Evolutionary conservation across 306 rosid genomes (phyloP), one percentile per base, ranked within the genome.

Genomic region (Gillenia trifoliata): DNA sequence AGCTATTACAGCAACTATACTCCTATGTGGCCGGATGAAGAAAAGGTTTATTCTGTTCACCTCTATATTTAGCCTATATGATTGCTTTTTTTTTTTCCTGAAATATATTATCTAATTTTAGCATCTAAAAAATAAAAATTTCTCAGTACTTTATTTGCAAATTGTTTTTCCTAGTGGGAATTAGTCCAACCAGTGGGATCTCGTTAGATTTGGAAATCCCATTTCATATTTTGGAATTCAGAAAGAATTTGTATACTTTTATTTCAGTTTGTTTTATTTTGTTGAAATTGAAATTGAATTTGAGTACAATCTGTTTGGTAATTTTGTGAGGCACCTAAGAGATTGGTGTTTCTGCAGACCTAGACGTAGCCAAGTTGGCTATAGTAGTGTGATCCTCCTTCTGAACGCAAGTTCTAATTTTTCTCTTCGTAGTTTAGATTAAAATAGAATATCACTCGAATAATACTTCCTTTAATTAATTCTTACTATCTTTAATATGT

Each of bases 11-110:
- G 81, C 82, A 86, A 76, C 66, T 72, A 59, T 52, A 67, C 71
- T 63, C 74, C 80, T 19, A 30, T 67, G 56, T 77, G 73, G 76
- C 85, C 85, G 23, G 80, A 82, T 45, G 83, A 71, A 60, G 90
- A 84, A 61, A 84, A 81, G 92, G 98, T 90, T 83, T 64, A 31
- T 47, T 47, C 52, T 73, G 30, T 23, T 68, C 73, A 23, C 11
- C 33, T 80, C 62, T 30, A 22, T 52, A 41, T 52, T 9, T 34
- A 20, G 55, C 23, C 26, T 31, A 19, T 23, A 23, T 52, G 34
- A 23, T 65, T 62, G 49, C 50, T 50, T 65, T 63, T 47, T 65
- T 63, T 47, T 45, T 45, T 25, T 63, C 19, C n/a, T 36, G 31
- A 23, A 28, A 59, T 10, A 26, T 59, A 12, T 23, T 23, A 12